Evolutionary conservation across 148 eudicot species (phyloP), one percentile per base, ranked within the genome.

Genomic region (Polygonum maritimum): DNA sequence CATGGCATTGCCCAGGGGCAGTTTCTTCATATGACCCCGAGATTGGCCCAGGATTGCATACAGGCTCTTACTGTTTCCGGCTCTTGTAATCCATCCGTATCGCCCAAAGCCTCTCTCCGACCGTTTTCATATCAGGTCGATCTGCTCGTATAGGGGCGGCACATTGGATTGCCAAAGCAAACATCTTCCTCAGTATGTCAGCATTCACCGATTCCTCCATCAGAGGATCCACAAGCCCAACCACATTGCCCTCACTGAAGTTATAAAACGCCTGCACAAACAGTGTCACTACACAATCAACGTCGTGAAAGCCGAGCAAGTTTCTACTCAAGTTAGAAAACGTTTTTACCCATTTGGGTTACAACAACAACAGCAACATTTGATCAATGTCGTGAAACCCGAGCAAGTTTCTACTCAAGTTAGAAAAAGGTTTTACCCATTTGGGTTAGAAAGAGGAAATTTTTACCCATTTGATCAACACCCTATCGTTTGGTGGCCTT

Each of bases 261-360:
- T 82, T 80, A 45, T 69, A 78, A 69, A 91, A 82, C 62, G 89
- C 97, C 99, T 95, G 91, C 86, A 76, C 35, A 44, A 44, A 72
- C 7, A 2, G 15, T 67, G 15, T 67, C 15, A 67, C 71, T 35
- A 15, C 21, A 16, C 11, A 36, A n/a, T 67, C 44, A 67, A 67
- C 31, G 13, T 62, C 36, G 69, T 9, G 38, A 62, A 33, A 62
- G 69, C 5, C 16, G 69, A 62, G 69, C 33, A 57, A 7, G 63
- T 57, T 57, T 19, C 7, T 57, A 57, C 19, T 21, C 11, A 19
- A 57, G 1, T 57, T 51, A 51, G 47, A 44, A 44, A 44, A 41
- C n/a, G n/a, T 73, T 60, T 86, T 81, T 88, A 96, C 99, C 99
- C 98, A 92, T 92, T 90, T 84, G 75, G n/a, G n/a, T n/a, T n/a